Percentiles rank a stretch among this genome's conserved stretches.
Evolutionary conservation across 495 filamentous ascomycete genomes (phyloP).

Genomic region (Cenococcum geophilum): DNA sequence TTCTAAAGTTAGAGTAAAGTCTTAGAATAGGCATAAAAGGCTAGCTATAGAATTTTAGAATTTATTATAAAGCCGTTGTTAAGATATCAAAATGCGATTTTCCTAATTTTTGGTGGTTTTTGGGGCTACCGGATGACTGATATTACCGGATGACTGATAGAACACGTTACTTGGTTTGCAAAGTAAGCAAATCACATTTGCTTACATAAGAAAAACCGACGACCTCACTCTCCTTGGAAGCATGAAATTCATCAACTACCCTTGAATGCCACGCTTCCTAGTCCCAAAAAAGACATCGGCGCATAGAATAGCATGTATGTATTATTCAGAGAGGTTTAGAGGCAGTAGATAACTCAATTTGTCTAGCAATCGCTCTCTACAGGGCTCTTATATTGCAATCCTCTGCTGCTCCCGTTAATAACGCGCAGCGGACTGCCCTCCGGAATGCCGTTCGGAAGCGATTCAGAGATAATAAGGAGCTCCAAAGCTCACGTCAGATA

Average conservation of each 20-base stretch:
- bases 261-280: slow-evolving; percentile 29
- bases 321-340: not conserved
- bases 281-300: slow-evolving; percentile 15
- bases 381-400: slow-evolving; percentile 62
- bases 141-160: no score
- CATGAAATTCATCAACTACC: not conserved
- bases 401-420: slow-evolving; percentile 43
- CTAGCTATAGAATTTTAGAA: no score
- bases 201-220: not conserved
- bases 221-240: not conserved
- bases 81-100: no score
- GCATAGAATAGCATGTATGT: slow-evolving; percentile 28
- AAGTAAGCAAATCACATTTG: not conserved
- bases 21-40: no score
- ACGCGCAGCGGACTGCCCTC: slow-evolving; percentile 40
- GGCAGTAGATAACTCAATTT: slow-evolving; percentile 15
- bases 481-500: slow-evolving; percentile 41
- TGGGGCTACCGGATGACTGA: no score
- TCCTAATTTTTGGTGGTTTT: no score
- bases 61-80: no score
- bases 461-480: slow-evolving; percentile 52
- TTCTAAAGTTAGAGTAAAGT: no score
- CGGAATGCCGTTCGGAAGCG: slow-evolving; percentile 46
- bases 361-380: slow-evolving; percentile 66
- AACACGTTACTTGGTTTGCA: no score